phyloP scores from a whole-genome alignment of 345 rosid genomes.

The Sonneratia alba region DNA sequence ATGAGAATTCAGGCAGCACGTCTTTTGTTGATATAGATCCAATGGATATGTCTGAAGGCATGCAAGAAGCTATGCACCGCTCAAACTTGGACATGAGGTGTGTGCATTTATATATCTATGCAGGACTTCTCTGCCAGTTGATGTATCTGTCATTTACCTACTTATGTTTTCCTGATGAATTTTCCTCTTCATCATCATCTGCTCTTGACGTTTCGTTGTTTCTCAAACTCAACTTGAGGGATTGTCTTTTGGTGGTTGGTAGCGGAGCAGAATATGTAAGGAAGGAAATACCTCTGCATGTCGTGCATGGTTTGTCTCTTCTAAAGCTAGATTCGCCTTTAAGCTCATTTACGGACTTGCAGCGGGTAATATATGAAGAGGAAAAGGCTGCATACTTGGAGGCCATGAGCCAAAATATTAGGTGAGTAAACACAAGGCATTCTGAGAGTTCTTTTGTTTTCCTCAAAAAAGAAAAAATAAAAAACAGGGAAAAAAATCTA shows the following conservation, averaged over 20 bases:
- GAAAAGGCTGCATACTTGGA: constrained; percentile 79
- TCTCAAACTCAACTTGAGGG: constrained; percentile 14
- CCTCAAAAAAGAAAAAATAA: not conserved
- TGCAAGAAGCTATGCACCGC: constrained; percentile 97
- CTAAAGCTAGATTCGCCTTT: constrained; percentile 70
- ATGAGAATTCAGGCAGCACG: constrained; percentile 29
- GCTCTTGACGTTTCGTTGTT: not conserved
- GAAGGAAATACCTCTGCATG: constrained; percentile 82
- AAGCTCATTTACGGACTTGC: constrained; percentile 72
- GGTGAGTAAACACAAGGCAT: constrained; percentile 28
- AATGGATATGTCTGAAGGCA: constrained; percentile 95
- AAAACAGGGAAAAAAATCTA: not conserved
- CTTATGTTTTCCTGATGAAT: not conserved
- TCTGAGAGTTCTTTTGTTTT: not conserved
- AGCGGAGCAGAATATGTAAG: constrained; percentile 81
- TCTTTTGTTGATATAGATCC: constrained; percentile 50
- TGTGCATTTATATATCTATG: constrained; percentile 10
- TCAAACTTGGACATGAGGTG: constrained; percentile 94
- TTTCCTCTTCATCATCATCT: not conserved
- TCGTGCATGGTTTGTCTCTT: constrained; percentile 62
- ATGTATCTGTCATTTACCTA: not conserved
- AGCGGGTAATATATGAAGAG: constrained; percentile 77
- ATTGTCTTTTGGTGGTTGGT: constrained; percentile 21
- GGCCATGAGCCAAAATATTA: constrained; percentile 58
- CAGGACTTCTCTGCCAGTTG: not conserved